Percentiles rank a stretch among this genome's conserved stretches.
phyloP scores from a whole-genome alignment of 2,329 filamentous ascomycete species.

The Colletotrichum echinochloae region DNA sequence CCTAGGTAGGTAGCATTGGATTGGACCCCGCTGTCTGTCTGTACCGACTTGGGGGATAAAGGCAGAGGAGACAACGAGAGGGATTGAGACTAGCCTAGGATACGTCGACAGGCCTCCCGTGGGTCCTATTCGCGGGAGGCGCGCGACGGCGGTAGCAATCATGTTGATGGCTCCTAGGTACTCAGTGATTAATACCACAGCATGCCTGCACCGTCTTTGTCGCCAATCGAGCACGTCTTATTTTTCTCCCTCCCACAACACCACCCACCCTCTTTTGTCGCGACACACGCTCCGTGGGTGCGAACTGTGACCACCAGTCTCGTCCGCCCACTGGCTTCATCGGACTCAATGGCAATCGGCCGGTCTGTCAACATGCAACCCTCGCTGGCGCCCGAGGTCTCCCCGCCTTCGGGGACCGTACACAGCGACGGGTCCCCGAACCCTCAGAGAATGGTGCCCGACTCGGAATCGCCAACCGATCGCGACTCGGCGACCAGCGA shows the following conservation, averaged over 20 bases:
- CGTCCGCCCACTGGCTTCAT: not conserved
- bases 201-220: constrained; percentile 16
- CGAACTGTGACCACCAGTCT: not conserved
- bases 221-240: not conserved
- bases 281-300: not conserved
- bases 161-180: not conserved
- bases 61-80: not conserved
- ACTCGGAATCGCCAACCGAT: constrained; percentile 40
- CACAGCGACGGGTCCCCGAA: constrained; percentile 38
- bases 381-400: constrained; percentile 31
- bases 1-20: too few relatives aligned
- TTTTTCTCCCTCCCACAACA: constrained; percentile 18
- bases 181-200: not conserved
- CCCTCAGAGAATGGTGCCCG: constrained; percentile 20
- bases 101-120: constrained; percentile 25
- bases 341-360: not conserved
- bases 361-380: constrained; percentile 20
- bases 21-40: constrained; percentile 14
- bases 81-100: not conserved
- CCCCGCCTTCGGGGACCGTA: constrained; percentile 31
- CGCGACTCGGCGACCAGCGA: constrained; percentile 39
- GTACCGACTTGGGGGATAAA: not conserved
- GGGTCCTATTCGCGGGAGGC: not conserved
- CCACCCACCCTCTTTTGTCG: not conserved
- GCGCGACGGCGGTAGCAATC: not conserved